Conservation (phyloP, 2,329 filamentous ascomycete species). For the Ophiosphaerella korrae region DNA sequence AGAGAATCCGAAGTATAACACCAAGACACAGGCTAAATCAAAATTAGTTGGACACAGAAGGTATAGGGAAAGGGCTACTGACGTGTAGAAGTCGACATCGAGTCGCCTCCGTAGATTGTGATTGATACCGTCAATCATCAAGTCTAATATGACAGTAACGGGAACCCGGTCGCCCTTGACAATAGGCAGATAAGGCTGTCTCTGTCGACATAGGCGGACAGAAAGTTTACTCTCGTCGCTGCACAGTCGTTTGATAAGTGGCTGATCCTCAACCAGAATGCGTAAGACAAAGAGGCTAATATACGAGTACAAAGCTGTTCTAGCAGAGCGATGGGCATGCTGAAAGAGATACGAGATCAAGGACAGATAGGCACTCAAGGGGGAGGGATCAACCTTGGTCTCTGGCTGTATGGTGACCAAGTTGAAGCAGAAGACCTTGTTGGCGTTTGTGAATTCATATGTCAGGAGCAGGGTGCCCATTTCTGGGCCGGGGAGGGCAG, state of each 20-base stretch:
- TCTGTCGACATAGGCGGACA: constrained; percentile 86
- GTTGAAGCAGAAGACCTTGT: constrained; percentile 92
- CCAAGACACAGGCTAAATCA: constrained; percentile 70
- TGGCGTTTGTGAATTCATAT: constrained; percentile 92
- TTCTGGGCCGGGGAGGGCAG: constrained; percentile 75
- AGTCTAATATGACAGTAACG: constrained; percentile 78
- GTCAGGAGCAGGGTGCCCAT: constrained; percentile 81
- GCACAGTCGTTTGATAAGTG: constrained; percentile 82
- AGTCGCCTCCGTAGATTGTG: constrained; percentile 88
- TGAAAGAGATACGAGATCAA: constrained; percentile 91
- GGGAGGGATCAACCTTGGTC: constrained; percentile 68
- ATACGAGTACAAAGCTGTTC: constrained; percentile 82
- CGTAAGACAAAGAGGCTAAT: constrained; percentile 84
- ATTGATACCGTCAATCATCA: constrained; percentile 87
- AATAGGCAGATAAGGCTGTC: constrained; percentile 81
- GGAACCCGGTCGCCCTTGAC: constrained; percentile 74
- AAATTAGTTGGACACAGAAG: neutral
- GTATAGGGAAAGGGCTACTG: constrained; percentile 7
- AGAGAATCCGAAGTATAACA: constrained; percentile 80
- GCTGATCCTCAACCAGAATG: constrained; percentile 82
- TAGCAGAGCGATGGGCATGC: constrained; percentile 82
- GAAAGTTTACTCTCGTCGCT: constrained; percentile 74
- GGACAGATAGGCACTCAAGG: constrained; percentile 82
- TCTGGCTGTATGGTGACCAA: constrained; percentile 70
- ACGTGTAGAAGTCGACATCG: constrained; percentile 82